phyloP scores from a whole-genome alignment of 441 rosid species.

The Gossypium aridum region DNA sequence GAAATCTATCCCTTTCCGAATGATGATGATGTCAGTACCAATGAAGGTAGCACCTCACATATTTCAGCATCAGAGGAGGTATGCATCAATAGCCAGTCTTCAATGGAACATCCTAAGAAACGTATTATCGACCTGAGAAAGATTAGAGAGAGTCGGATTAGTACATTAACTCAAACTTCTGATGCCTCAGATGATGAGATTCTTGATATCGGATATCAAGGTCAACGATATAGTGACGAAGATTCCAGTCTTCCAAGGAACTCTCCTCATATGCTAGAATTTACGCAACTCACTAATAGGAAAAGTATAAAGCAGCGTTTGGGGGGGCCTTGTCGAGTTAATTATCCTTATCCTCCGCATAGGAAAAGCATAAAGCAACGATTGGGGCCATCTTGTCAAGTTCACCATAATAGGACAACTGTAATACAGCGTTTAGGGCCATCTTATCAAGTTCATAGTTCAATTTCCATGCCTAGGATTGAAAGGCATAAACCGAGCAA shows the following conservation, averaged over 20 bases:
- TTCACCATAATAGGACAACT: conserved; percentile 6
- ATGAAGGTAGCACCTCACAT: conserved; percentile 12
- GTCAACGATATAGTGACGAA: conserved; percentile 17
- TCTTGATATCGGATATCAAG: conserved; percentile 4
- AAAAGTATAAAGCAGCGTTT: conserved; percentile 5
- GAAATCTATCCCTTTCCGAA: conserved; percentile 2
- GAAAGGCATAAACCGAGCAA: background rate
- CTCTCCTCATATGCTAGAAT: background rate
- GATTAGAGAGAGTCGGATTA: conserved; percentile 6
- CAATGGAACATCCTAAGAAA: conserved; percentile 4
- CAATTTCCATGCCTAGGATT: conserved; percentile 22
- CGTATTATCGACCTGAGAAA: conserved; percentile 16
- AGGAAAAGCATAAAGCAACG: conserved; percentile 11
- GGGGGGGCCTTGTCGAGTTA: background rate
- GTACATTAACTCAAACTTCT: background rate
- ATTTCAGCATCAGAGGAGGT: conserved; percentile 15
- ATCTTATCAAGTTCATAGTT: background rate
- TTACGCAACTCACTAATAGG: conserved; percentile 1
- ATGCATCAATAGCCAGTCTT: background rate
- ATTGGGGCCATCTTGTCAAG: conserved; percentile 7
- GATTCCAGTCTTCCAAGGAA: conserved; percentile 10
- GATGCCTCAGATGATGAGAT: conserved; percentile 1
- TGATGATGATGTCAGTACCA: background rate
- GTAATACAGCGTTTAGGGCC: conserved; percentile 14
- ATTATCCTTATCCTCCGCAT: conserved; percentile 10